Percentiles rank a stretch among this genome's conserved stretches.
phyloP scores from a whole-genome alignment of 257 asterid genomes.

The Solanum medicagineum region DNA sequence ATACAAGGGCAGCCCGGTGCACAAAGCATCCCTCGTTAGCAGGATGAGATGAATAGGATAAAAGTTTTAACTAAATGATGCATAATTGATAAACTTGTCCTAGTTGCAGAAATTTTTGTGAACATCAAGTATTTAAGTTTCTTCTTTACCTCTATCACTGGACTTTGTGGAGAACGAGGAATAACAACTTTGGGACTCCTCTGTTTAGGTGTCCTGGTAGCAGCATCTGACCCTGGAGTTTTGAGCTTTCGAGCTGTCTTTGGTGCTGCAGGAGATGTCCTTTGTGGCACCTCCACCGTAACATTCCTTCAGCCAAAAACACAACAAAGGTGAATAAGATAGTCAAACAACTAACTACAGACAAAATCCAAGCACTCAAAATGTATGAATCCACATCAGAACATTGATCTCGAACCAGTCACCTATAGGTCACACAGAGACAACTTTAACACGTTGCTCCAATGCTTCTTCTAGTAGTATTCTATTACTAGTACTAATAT shows the following conservation, averaged over 20 bases:
- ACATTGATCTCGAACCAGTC: not conserved
- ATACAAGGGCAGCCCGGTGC: not conserved
- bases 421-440: not conserved
- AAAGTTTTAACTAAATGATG: not conserved
- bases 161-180: constrained; percentile 56
- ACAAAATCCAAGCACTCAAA: not conserved
- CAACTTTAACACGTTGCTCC: not conserved
- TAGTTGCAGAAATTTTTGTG: not conserved
- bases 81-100: not conserved
- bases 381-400: not conserved
- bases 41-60: not conserved
- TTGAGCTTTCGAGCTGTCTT: constrained; percentile 41
- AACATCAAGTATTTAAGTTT: not conserved
- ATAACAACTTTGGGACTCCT: constrained; percentile 54
- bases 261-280: constrained; percentile 36
- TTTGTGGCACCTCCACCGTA: constrained; percentile 47
- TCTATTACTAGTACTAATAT: not conserved
- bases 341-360: not conserved
- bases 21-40: not conserved
- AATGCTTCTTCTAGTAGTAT: not conserved
- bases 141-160: constrained; percentile 46
- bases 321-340: not conserved
- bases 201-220: constrained; percentile 42
- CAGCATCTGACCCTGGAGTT: constrained; percentile 23
- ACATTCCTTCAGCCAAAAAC: constrained; percentile 24